A percentile compares a stretch with the other conserved stretches of the same genome.
These are phyloP conservation scores for Actinomortierella ambigua DNA, from an alignment of 371 early-diverging fungal genomes.

Conservation along the genomic window DNA sequence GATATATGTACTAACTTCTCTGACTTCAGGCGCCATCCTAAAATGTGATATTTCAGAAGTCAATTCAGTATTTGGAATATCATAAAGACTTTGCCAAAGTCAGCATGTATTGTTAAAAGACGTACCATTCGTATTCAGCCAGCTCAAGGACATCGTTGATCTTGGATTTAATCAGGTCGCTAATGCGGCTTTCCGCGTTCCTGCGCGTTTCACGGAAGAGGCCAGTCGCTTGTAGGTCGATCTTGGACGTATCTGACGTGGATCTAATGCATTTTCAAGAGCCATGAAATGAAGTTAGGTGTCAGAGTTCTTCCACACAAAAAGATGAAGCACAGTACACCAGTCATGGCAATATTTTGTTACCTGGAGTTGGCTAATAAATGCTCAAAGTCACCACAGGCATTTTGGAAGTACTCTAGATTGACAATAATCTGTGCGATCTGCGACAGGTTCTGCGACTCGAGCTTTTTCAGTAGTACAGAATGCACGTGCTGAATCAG, in stretches of 20 bases:
- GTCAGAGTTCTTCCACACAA: too few species aligned
- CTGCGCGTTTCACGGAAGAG: constrained; percentile 75
- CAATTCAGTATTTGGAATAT: too few species aligned
- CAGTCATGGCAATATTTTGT: neutral
- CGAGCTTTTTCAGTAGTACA: constrained; percentile 69
- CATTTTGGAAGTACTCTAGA: constrained; percentile 78
- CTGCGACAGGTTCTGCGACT: constrained; percentile 70
- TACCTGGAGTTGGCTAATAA: constrained; percentile 73
- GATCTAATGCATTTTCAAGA: constrained; percentile 45
- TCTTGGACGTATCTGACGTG: constrained; percentile 59
- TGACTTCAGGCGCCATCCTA: constrained; percentile 36
- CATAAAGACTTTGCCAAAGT: neutral
- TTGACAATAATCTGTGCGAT: constrained; percentile 87
- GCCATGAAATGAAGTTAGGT: neutral
- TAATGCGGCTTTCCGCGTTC: constrained; percentile 80
- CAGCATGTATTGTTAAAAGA: neutral
- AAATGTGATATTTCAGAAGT: constrained; percentile 3
- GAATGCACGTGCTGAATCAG: constrained; percentile 77
- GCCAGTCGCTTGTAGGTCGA: constrained; percentile 71
- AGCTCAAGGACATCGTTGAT: constrained; percentile 81
- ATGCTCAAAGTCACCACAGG: constrained; percentile 80
- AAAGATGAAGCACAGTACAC: neutral
- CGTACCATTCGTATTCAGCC: constrained; percentile 84
- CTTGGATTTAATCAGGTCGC: constrained; percentile 81
- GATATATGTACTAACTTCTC: constrained; percentile 60